Percentiles rank a stretch among this genome's conserved stretches.
These are phyloP conservation scores for Tricholoma terreum DNA, from an alignment of 768 basidiomycete species.

Conservation along the genomic window DNA sequence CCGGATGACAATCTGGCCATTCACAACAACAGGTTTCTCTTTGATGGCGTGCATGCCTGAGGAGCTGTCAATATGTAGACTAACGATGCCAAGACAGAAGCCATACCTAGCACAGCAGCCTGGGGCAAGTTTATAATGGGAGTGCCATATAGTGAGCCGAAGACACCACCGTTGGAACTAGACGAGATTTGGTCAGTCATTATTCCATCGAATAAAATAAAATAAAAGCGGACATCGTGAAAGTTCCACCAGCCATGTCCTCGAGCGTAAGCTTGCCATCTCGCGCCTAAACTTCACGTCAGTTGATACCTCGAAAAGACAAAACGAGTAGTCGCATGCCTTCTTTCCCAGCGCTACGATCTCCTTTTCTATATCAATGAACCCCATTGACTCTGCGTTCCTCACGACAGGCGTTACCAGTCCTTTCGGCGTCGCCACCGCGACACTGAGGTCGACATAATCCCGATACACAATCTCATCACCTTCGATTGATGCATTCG, in stretches of 20 bases:
- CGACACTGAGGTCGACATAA: slow-evolving; percentile 91
- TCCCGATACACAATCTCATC: slow-evolving; percentile 92
- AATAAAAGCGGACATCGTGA: slow-evolving; percentile 77
- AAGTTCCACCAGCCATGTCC: slow-evolving; percentile 98
- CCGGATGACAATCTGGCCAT: slow-evolving; percentile 94
- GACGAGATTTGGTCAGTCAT: background rate
- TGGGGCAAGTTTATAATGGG: slow-evolving; percentile 98
- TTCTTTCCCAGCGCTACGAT: slow-evolving; percentile 90
- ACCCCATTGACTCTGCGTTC: slow-evolving; percentile 82
- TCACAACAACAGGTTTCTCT: slow-evolving; percentile 84
- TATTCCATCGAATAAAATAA: background rate
- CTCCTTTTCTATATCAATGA: slow-evolving; percentile 91
- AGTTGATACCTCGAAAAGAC: background rate
- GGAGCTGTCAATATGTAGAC: background rate
- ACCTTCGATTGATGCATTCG: slow-evolving; percentile 93
- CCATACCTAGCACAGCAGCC: slow-evolving; percentile 82
- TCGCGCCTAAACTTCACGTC: slow-evolving; percentile 50
- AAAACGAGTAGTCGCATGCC: slow-evolving; percentile 33
- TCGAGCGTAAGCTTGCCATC: slow-evolving; percentile 95
- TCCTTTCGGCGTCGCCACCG: slow-evolving; percentile 96
- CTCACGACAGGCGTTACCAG: slow-evolving; percentile 94
- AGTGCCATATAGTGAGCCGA: slow-evolving; percentile 96
- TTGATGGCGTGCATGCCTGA: slow-evolving; percentile 93
- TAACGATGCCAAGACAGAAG: background rate
- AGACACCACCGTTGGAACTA: slow-evolving; percentile 98